A percentile compares a stretch with the other conserved stretches of the same genome.
phyloP scores from a whole-genome alignment of 225 moss, liverwort and hornwort species.

The Physcomitrellopsis africana region DNA sequence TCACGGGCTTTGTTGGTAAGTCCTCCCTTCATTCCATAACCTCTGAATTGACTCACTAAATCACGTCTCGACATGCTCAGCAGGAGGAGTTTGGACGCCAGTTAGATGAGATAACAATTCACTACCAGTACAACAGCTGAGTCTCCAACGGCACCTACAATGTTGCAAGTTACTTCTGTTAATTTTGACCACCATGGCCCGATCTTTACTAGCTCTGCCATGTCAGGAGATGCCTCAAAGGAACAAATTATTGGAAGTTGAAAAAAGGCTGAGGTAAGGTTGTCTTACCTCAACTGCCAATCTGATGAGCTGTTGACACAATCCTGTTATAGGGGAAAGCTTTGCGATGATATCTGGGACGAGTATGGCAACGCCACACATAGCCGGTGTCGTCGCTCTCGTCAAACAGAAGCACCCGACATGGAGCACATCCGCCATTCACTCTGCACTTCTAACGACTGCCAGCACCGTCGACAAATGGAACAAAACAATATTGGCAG shows the following conservation, averaged over 20 bases:
- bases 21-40: background rate
- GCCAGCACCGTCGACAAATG: slow-evolving; percentile 60
- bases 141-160: background rate
- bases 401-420: slow-evolving; percentile 77
- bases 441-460: slow-evolving; percentile 87
- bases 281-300: background rate
- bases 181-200: background rate
- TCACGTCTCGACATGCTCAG: too few relatives aligned
- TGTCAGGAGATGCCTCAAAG: background rate
- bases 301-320: background rate
- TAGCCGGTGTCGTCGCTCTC: slow-evolving; percentile 84
- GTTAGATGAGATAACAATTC: too few relatives aligned
- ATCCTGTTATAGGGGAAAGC: slow-evolving; percentile 53
- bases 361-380: slow-evolving; percentile 95
- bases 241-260: background rate
- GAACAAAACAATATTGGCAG: slow-evolving; percentile 58
- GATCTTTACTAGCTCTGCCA: background rate
- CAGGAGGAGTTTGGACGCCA: too few relatives aligned
- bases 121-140: too few relatives aligned
- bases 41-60: background rate
- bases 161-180: background rate
- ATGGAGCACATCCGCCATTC: slow-evolving; percentile 79
- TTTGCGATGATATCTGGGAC: slow-evolving; percentile 94
- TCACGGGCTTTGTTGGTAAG: slow-evolving; percentile 63
- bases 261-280: background rate